These are phyloP conservation scores for Porphyrellus cyaneotinctus DNA, from an alignment of 768 basidiomycete genomes.

Conservation along the genomic window DNA sequence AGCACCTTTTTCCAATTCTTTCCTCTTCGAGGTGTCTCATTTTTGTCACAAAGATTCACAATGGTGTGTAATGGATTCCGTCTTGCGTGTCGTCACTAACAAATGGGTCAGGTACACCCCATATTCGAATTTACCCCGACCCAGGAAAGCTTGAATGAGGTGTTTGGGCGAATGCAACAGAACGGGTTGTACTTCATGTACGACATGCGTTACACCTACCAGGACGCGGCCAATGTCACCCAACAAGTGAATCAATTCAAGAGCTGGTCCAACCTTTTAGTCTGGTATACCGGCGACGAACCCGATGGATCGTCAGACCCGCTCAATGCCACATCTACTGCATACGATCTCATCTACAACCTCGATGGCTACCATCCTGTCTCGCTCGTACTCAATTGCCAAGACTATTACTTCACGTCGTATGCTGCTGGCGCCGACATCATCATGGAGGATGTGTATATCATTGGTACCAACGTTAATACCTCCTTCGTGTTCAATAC, in stretches of 20 bases:
- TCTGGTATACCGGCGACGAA: conserved; percentile 73
- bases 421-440: conserved; percentile 66
- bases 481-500: conserved; percentile 59
- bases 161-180: conserved; percentile 67
- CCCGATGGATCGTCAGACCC: conserved; percentile 69
- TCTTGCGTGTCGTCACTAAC: conserved; percentile 4
- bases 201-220: conserved; percentile 73
- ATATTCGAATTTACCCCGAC: conserved; percentile 60
- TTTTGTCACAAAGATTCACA: conserved; percentile 3
- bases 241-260: conserved; percentile 67
- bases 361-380: conserved; percentile 67
- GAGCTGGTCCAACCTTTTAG: conserved; percentile 58
- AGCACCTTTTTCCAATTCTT: conserved; percentile 1
- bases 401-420: conserved; percentile 58
- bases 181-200: conserved; percentile 69
- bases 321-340: conserved; percentile 45
- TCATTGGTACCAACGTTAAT: conserved; percentile 55
- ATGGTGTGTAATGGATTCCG: conserved; percentile 27
- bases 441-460: conserved; percentile 57
- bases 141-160: conserved; percentile 39
- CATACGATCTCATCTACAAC: conserved; percentile 55
- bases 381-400: conserved; percentile 59
- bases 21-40: not conserved
- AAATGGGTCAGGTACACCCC: conserved; percentile 53
- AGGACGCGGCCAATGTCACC: conserved; percentile 54